These are phyloP conservation scores for Akanthomyces dipterigenus DNA, from an alignment of 2,329 filamentous ascomycete genomes.

Conservation along the genomic window DNA sequence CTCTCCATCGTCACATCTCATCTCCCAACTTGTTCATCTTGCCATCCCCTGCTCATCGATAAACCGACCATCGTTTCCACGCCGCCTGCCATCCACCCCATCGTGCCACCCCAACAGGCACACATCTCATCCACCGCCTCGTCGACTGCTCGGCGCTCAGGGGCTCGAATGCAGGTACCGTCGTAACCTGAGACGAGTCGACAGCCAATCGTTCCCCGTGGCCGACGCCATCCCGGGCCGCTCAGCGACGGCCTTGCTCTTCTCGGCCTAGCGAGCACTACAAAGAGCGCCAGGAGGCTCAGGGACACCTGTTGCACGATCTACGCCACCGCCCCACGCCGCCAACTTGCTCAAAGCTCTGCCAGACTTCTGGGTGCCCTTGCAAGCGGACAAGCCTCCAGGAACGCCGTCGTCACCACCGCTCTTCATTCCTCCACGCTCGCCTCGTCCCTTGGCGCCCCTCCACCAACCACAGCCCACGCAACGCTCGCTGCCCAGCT, in stretches of 20 bases:
- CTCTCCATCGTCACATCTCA: background rate
- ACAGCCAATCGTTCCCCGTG: conserved; percentile 23
- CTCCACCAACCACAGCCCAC: background rate
- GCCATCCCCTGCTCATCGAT: background rate
- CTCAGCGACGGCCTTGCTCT: background rate
- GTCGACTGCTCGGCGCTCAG: conserved; percentile 5
- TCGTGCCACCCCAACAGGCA: background rate
- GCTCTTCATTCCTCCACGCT: conserved; percentile 1
- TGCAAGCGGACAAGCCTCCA: background rate
- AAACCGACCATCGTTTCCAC: background rate
- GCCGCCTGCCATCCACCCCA: background rate
- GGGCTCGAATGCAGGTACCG: conserved; percentile 21
- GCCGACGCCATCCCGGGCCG: conserved; percentile 10
- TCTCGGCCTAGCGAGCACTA: conserved; percentile 1
- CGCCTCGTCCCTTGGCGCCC: background rate
- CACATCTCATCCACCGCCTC: conserved; percentile 2
- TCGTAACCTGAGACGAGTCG: conserved; percentile 27
- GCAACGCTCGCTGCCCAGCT: background rate
- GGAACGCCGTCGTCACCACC: background rate
- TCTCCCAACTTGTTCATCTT: background rate
- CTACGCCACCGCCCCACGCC: conserved; percentile 6
- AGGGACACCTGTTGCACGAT: conserved; percentile 8
- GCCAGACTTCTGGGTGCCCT: background rate
- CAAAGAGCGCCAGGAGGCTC: background rate
- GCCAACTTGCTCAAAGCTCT: background rate